Base-by-base conservation (phyloP, 2,329 filamentous ascomycete species). In the Cladophialophora psammophila region DNA sequence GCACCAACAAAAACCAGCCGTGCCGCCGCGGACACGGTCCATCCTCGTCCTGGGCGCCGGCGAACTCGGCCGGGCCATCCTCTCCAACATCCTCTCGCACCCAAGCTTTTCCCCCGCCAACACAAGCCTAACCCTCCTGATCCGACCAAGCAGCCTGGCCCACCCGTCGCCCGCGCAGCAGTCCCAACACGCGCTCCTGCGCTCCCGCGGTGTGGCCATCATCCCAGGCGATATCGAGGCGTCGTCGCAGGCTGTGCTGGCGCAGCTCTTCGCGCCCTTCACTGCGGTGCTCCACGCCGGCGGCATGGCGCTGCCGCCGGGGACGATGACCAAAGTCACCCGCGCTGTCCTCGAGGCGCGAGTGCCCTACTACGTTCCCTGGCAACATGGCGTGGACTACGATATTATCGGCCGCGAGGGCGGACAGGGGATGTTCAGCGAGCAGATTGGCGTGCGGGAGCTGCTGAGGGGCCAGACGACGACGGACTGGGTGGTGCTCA, bases 321-420 rank as follows among this genome's bases (percentile, higher is more conserved):
- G 85, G 1, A 87, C 83, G 0, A 85, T 91, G 73, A 69, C 81
- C 0, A 90, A 89, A 71, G 78, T 91, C 18, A 77, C 85, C 0
- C 73, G 80, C 10, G 88, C 89, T 0, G 85, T 83, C 0, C 76
- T 91, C 0, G 75, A 77, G 10, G 87, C 85, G 0, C 76, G 79
- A 0, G 82, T 84, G 0, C 71, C 77, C 13, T 79, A 85, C 0
- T 92, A 84, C 73, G 83, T 92, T 18, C 90, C 90, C 0, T 92
- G 90, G 90, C 90, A 92, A 75, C 92, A 89, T 75, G 90, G 90
- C 0, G 86, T 91, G 31, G 88, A 92, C 74, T 92, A 92, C 76
- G 89, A 92, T 64, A 75, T 80, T 34, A 86, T 91, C 15, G 75
- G 79, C 0, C 84, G 85, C 0, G 86, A 84, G 32, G 80, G 85